phyloP scores from a whole-genome alignment of 1,284 basidiomycete genomes.

The Tylopilus orsonianus region DNA sequence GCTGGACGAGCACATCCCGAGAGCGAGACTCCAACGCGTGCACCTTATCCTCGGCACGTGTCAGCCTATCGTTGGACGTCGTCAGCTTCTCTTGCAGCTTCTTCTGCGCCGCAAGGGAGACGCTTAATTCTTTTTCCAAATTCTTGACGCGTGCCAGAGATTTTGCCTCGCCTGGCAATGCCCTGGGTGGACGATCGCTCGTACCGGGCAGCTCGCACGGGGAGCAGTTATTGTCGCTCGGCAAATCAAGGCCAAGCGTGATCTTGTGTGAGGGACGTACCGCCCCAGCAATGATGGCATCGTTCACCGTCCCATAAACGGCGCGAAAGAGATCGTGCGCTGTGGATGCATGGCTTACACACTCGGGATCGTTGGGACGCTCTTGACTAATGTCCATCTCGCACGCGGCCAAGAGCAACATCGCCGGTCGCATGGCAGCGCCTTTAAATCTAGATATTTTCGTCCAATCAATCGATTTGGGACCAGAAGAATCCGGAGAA shows the following conservation, averaged over 20 bases:
- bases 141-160: slow-evolving; percentile 15
- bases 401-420: slow-evolving; percentile 32
- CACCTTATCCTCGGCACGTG: slow-evolving; percentile 18
- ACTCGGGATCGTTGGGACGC: slow-evolving; percentile 18
- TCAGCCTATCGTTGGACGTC: slow-evolving; percentile 15
- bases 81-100: slow-evolving; percentile 21
- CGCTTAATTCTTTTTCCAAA: slow-evolving; percentile 27
- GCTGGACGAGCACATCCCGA: slow-evolving; percentile 16
- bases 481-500: slow-evolving; percentile 5
- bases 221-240: slow-evolving; percentile 8
- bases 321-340: slow-evolving; percentile 32
- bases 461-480: slow-evolving; percentile 11
- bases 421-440: slow-evolving; percentile 28
- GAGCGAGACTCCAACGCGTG: slow-evolving; percentile 20
- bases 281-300: slow-evolving; percentile 20
- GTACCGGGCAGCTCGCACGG: slow-evolving; percentile 1
- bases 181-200: slow-evolving; percentile 1
- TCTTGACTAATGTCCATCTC: slow-evolving; percentile 35
- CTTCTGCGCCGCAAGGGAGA: slow-evolving; percentile 13
- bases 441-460: slow-evolving; percentile 12
- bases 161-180: neutral
- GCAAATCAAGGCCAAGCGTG: slow-evolving; percentile 30
- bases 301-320: slow-evolving; percentile 28
- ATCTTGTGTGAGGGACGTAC: slow-evolving; percentile 17
- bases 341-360: slow-evolving; percentile 17